Conservation (phyloP, 768 basidiomycete species). For the Mycena metata region DNA sequence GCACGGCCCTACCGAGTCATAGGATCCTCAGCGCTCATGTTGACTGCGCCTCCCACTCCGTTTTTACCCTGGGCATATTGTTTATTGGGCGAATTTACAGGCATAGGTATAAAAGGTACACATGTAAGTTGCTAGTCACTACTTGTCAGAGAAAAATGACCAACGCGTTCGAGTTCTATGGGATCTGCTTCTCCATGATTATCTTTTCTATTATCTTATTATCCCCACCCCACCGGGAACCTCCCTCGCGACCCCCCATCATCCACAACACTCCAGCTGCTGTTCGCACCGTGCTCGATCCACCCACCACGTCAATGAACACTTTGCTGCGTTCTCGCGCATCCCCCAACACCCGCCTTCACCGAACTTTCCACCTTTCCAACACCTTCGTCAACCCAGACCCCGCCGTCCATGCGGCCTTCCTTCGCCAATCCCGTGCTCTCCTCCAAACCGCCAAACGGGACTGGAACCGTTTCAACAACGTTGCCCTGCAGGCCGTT, state of each 20-base stretch:
- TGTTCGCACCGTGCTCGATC: slow-evolving; percentile 23
- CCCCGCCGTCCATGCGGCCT: slow-evolving; percentile 46
- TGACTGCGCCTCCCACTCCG: slow-evolving; percentile 16
- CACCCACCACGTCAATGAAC: slow-evolving; percentile 22
- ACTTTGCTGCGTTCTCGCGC: slow-evolving; percentile 46
- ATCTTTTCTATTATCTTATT: slow-evolving; percentile 26
- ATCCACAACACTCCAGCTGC: slow-evolving; percentile 10
- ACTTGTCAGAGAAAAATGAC: slow-evolving; percentile 32
- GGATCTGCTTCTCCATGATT: slow-evolving; percentile 25
- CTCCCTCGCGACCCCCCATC: background rate
- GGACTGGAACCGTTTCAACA: slow-evolving; percentile 53
- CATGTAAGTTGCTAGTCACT: slow-evolving; percentile 19
- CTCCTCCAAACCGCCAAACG: slow-evolving; percentile 47
- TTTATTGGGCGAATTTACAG: slow-evolving; percentile 24
- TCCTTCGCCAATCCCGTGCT: slow-evolving; percentile 48
- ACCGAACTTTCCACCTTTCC: slow-evolving; percentile 52
- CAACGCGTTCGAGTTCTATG: slow-evolving; percentile 30
- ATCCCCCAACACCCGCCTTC: slow-evolving; percentile 51
- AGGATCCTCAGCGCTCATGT: slow-evolving; percentile 2
- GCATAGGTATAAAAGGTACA: slow-evolving; percentile 27
- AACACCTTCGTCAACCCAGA: slow-evolving; percentile 68
- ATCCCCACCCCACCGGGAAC: background rate
- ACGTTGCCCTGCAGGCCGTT: slow-evolving; percentile 48
- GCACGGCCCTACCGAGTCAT: slow-evolving; percentile 27
- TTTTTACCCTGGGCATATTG: slow-evolving; percentile 10